These are phyloP conservation scores for Mollisiaceae sp. DNA, from an alignment of 2,329 filamentous ascomycete species.

Conservation along the genomic window DNA sequence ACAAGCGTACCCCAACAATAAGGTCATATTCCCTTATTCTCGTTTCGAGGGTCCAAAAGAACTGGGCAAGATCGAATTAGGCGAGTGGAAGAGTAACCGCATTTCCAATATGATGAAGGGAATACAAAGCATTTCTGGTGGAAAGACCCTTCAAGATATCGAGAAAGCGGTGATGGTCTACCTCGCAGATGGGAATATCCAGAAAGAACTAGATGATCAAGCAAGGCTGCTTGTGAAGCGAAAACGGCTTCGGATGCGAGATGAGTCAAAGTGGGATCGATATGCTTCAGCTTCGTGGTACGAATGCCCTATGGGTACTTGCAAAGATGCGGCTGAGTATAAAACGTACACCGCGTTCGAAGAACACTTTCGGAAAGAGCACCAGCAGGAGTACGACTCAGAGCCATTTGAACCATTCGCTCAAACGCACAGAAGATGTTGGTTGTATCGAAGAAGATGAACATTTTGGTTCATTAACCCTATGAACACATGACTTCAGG, in stretches of 20 bases:
- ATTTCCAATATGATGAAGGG: neutral
- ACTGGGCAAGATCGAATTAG: neutral
- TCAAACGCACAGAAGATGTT: too few relatives aligned
- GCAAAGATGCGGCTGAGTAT: constrained; percentile 1
- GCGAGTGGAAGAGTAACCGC: neutral
- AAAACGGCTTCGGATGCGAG: neutral
- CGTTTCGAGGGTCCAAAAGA: neutral
- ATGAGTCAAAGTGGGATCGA: constrained; percentile 8
- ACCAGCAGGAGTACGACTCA: too few relatives aligned
- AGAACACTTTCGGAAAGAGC: too few relatives aligned
- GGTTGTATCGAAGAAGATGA: too few relatives aligned
- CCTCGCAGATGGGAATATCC: neutral
- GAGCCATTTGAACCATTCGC: too few relatives aligned
- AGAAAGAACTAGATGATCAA: neutral
- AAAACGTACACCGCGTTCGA: neutral
- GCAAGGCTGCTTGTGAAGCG: constrained; percentile 2
- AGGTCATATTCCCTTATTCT: neutral
- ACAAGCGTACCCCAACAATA: neutral
- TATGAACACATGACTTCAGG: too few relatives aligned
- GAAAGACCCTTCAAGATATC: neutral
- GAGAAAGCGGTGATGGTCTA: neutral
- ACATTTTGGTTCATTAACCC: too few relatives aligned
- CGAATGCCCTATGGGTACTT: neutral
- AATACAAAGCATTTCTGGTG: neutral
- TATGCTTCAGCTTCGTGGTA: constrained; percentile 10